These are phyloP conservation scores for Cymodocea nodosa DNA, from an alignment of 116 monocot species.

Conservation along the genomic window DNA sequence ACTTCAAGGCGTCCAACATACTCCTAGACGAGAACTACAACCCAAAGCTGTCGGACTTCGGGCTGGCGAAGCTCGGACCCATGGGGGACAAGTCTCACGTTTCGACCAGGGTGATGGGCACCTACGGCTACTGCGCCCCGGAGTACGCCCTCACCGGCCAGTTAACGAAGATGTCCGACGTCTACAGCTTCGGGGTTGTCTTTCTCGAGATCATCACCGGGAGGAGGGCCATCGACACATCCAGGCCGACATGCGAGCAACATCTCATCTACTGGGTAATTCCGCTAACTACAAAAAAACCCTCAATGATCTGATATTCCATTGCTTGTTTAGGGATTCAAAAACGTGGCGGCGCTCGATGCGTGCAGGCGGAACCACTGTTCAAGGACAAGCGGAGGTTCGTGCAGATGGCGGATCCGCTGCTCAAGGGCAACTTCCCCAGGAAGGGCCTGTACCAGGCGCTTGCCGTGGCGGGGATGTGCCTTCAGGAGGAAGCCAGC, in stretches of 20 bases:
- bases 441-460: too few relatives aligned
- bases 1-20: slow-evolving; percentile 86
- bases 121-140: slow-evolving; percentile 82
- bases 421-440: neutral
- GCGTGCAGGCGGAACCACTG: neutral
- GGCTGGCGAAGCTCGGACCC: slow-evolving; percentile 66
- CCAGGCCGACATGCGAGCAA: too few relatives aligned
- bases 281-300: too few relatives aligned
- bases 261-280: too few relatives aligned
- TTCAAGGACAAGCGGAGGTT: neutral
- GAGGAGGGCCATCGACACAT: slow-evolving; percentile 40
- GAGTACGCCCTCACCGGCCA: slow-evolving; percentile 71
- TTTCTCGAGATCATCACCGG: slow-evolving; percentile 85
- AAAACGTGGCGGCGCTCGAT: too few relatives aligned
- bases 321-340: too few relatives aligned
- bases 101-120: slow-evolving; percentile 76
- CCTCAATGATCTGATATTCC: too few relatives aligned
- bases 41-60: slow-evolving; percentile 69
- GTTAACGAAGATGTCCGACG: slow-evolving; percentile 66
- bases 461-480: too few relatives aligned
- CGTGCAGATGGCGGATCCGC: neutral
- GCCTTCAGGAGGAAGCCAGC: too few relatives aligned
- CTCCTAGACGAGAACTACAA: slow-evolving; percentile 52
- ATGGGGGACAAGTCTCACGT: slow-evolving; percentile 62
- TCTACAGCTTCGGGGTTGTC: slow-evolving; percentile 82